A percentile compares a stretch with the other conserved stretches of the same genome.
phyloP scores from a whole-genome alignment of 805 yeast species.

The Priceomyces haplophilus region DNA sequence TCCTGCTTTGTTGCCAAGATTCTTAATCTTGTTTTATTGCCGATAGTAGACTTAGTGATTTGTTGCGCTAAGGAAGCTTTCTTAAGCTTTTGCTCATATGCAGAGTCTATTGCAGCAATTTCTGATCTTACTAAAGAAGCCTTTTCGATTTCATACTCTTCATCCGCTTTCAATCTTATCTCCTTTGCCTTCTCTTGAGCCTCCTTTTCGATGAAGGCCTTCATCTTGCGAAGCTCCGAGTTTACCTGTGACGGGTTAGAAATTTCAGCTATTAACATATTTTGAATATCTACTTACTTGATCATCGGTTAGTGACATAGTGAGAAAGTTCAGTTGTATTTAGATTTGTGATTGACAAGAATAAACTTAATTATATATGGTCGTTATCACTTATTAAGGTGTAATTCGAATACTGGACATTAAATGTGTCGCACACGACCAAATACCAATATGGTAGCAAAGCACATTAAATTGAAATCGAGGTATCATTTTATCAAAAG shows the following conservation, averaged over 20 bases:
- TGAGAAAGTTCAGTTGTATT: slow-evolving; percentile 1
- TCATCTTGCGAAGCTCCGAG: slow-evolving; percentile 96
- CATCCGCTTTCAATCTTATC: slow-evolving; percentile 92
- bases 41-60: slow-evolving; percentile 90
- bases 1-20: slow-evolving; percentile 79
- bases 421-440: background rate
- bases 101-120: slow-evolving; percentile 79
- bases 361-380: background rate
- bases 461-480: no score
- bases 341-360: background rate
- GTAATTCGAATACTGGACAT: background rate
- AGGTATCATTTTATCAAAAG: no score
- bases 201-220: slow-evolving; percentile 97
- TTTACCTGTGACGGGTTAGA: slow-evolving; percentile 56
- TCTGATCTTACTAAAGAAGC: slow-evolving; percentile 92
- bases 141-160: slow-evolving; percentile 97
- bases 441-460: no score
- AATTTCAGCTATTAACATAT: background rate
- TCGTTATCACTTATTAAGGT: background rate
- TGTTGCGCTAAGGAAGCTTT: slow-evolving; percentile 92
- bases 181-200: slow-evolving; percentile 99
- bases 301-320: slow-evolving; percentile 31
- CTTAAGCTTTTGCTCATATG: slow-evolving; percentile 78
- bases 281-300: slow-evolving; percentile 21
- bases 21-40: slow-evolving; percentile 92